These are phyloP conservation scores for Colletotrichum liaoningense DNA, from an alignment of 2,329 filamentous ascomycete species.

Conservation along the genomic window DNA sequence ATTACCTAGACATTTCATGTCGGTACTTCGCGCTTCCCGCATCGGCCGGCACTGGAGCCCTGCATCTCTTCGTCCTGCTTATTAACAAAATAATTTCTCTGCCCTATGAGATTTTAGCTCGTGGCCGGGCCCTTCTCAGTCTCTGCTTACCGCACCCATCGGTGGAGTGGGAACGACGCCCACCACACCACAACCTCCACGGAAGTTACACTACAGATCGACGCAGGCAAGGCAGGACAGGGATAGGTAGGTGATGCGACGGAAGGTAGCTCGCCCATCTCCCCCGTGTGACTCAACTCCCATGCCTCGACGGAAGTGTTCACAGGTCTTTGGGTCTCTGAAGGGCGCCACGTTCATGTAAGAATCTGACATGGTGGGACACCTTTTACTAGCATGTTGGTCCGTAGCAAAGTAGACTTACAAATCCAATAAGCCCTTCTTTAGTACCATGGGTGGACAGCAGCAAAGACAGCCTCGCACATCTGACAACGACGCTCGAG, in stretches of 20 bases:
- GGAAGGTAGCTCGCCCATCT: neutral
- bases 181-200: neutral
- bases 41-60: neutral
- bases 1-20: neutral
- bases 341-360: neutral
- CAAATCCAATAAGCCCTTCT: neutral
- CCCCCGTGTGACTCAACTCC: neutral
- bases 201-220: neutral
- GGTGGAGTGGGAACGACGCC: neutral
- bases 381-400: neutral
- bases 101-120: neutral
- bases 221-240: neutral
- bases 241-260: neutral
- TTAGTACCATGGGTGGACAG: no score
- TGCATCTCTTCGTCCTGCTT: neutral
- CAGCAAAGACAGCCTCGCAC: neutral
- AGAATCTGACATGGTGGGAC: neutral
- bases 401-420: neutral
- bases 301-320: neutral
- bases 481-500: neutral
- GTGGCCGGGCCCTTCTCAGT: no score
- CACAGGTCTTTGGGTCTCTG: neutral
- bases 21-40: constrained; percentile 22
- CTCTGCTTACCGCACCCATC: neutral
- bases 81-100: constrained; percentile 3